Evolutionary conservation across 257 asterid genomes (phyloP).

Genomic region (Verbena officinalis): DNA sequence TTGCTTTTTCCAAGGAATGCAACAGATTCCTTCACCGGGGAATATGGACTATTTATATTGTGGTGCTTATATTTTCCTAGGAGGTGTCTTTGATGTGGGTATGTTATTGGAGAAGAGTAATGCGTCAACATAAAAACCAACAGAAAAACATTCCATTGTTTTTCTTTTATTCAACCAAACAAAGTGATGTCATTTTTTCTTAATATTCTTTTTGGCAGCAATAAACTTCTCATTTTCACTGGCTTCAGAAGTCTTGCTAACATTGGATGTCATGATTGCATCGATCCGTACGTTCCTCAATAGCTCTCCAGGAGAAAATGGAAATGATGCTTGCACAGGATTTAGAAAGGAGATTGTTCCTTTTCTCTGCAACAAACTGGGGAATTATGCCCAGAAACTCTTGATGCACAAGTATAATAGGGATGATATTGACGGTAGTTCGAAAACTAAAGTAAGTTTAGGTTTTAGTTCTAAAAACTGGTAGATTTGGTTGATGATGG

Average conservation of each 20-base stretch:
- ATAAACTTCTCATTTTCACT: slow-evolving; percentile 64
- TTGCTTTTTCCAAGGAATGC: slow-evolving; percentile 58
- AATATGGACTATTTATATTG: slow-evolving; percentile 61
- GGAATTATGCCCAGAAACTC: slow-evolving; percentile 61
- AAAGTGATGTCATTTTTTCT: slow-evolving; percentile 22
- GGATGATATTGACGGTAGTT: slow-evolving; percentile 51
- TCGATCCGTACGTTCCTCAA: slow-evolving; percentile 58
- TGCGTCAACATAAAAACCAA: too few species aligned
- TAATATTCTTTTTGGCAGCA: slow-evolving; percentile 52
- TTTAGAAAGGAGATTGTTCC: slow-evolving; percentile 55
- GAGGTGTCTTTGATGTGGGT: slow-evolving; percentile 65
- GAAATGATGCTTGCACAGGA: slow-evolving; percentile 40
- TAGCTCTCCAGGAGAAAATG: slow-evolving; percentile 42
- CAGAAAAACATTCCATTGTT: too few species aligned
- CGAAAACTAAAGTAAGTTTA: slow-evolving; percentile 57
- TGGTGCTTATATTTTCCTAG: slow-evolving; percentile 68
- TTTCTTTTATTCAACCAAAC: background rate
- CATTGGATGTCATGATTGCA: slow-evolving; percentile 53
- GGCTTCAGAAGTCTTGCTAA: slow-evolving; percentile 73
- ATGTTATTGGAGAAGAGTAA: slow-evolving; percentile 25
- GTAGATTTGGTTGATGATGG: slow-evolving; percentile 16
- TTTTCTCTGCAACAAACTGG: slow-evolving; percentile 60
- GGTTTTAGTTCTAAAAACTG: slow-evolving; percentile 25
- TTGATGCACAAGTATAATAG: slow-evolving; percentile 65
- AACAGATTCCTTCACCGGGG: slow-evolving; percentile 59